Base-by-base conservation (phyloP, 2,329 filamentous ascomycete genomes). In the Chaetomiaceae sp. region DNA sequence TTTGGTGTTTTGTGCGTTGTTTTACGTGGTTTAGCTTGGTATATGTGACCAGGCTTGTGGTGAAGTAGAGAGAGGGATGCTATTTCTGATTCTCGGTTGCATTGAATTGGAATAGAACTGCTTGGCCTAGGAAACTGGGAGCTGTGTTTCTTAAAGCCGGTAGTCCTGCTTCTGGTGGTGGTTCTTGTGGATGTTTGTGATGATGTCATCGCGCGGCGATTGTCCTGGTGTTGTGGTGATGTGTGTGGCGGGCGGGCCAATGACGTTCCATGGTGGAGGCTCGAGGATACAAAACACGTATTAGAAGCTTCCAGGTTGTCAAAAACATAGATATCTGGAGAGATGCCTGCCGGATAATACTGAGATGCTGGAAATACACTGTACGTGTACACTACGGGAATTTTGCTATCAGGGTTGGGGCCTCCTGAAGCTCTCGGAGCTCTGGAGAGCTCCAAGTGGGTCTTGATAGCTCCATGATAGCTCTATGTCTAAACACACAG, bases 121-220 rank as follows among this genome's bases (percentile, higher is more conserved):
- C 7, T 20, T 27, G 2, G 17, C 35, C 16, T n/a, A 21, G 19
- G 25, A 40, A 23, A 19, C 27, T 31, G 23, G 31, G 14, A n/a
- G 7, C 5, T 8, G 30, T 33, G 30, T 33, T 33, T 33, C 30
- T 33, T n/a, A 33, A 33, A 7, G 12, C 16, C n/a, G n/a, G 5
- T 27, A 33, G 4, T 33, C 30, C 9, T n/a, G 30, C 30, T 33
- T 33, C 25, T 27, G 6, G 6, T 27, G 25, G 5, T 12, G 5
- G 58, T 60, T 55, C 59, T 59, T 41, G 50, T 25, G 19, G 33
- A 34, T 27, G 35, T 16, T 44, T 39, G 44, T 20, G 47, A 25
- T 25, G 33, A n/a, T 6, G n/a, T n/a, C 23, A 9, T 34, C 31
- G 17, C 7, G 34, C 34, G 37, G 37, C 30, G n/a, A 14, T 12